Evolutionary conservation across 768 basidiomycete species (phyloP), one percentile per base, ranked within the genome.

Genomic region (Mycena amicta): DNA sequence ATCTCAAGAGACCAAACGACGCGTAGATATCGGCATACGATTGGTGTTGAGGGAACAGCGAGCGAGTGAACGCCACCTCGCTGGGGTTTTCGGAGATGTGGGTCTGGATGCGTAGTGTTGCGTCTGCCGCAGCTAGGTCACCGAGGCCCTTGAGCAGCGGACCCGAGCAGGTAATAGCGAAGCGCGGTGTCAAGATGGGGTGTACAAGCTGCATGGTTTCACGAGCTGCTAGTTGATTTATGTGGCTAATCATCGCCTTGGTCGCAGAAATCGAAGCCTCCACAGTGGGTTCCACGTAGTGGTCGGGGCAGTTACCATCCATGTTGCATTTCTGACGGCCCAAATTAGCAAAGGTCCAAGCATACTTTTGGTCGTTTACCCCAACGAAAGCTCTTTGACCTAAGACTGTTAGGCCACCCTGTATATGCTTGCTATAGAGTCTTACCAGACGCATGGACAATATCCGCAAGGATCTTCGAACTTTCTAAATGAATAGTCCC

Each of bases 131-230:
- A 0, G 89, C 89, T 39, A 96, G 73, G 4, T 74, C 63, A 8
- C 90, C 86, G 4, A 98, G 78, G 3, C 75, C 72, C 1, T 67
- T 47, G 50, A 98, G 80, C 28, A 95, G 83, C n/a, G 82, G 74
- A 13, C 79, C 71, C 0, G 94, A 86, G 73, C 94, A 96, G 12
- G 92, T 87, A 57, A 98, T 89, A 23, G 96, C 96, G 71, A 98
- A 98, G n/a, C 96, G 90, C 15, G 96, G 96, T 0, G 96, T 98
- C 41, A 98, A 75, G 66, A 94, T 86, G 4, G 96, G 96, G 55
- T 91, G 90, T 11, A 98, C 89, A 5, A 95, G 84, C 1, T 84
- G 79, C 56, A 80, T 76, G 46, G 70, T 67, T 25, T 66, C 61
- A 25, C 67, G 61, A 23, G 71, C 68, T 2, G 82, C 71, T 50